Evolutionary conservation across 176 grass and related monocot genomes (phyloP).

Genomic region (Bothriochloa decipiens): DNA sequence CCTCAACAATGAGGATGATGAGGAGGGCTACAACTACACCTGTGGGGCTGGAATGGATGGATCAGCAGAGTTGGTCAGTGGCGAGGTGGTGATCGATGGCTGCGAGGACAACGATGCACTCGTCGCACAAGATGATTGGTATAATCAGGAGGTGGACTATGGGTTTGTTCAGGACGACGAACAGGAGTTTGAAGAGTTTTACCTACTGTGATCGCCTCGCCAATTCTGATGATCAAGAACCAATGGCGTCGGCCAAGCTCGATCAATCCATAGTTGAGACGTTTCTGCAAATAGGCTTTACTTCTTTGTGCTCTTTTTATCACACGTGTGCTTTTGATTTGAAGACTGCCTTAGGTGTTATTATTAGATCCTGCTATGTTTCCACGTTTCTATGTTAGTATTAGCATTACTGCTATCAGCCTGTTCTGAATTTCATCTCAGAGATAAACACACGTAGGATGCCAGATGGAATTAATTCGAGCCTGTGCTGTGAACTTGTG

Average conservation of each 20-base stretch:
- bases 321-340: not conserved
- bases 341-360: not conserved
- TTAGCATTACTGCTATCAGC: not conserved
- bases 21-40: not conserved
- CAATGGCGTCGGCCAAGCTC: not conserved
- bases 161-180: not conserved
- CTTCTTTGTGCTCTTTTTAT: not conserved
- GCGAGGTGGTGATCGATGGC: not conserved
- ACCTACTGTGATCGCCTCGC: not conserved
- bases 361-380: not conserved
- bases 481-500: not conserved
- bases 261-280: not conserved
- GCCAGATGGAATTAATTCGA: too few species aligned
- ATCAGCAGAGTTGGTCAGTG: not conserved
- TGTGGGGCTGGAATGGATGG: not conserved
- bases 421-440: not conserved
- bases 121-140: constrained; percentile 36
- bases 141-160: not conserved
- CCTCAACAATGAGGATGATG: not conserved
- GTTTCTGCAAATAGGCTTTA: not conserved
- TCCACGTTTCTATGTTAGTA: not conserved
- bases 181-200: not conserved
- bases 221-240: not conserved
- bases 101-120: not conserved
- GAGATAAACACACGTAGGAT: not conserved